phyloP scores from a whole-genome alignment of 1,139 yeast genomes.

The Wickerhamiella pararugosa region DNA sequence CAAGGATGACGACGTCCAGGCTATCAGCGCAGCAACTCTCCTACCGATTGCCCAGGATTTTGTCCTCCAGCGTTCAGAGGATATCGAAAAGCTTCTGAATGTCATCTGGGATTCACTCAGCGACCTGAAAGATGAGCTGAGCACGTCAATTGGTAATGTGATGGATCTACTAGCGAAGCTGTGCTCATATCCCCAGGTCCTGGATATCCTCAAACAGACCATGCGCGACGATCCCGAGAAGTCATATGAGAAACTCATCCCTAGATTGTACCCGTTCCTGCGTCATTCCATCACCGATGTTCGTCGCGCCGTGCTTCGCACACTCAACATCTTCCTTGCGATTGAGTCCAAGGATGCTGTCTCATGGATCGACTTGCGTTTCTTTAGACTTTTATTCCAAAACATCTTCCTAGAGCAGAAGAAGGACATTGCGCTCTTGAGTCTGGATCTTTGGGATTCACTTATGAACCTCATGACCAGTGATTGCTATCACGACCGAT shows the following conservation, averaged over 20 bases:
- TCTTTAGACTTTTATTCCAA: conserved; percentile 67
- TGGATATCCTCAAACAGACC: conserved; percentile 48
- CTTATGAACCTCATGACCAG: conserved; percentile 31
- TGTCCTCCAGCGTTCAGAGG: conserved; percentile 45
- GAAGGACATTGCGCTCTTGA: conserved; percentile 48
- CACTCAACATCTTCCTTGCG: conserved; percentile 62
- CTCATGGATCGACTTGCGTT: conserved; percentile 59
- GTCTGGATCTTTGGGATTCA: conserved; percentile 49
- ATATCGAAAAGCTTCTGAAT: conserved; percentile 48
- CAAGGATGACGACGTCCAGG: conserved; percentile 88
- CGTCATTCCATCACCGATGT: conserved; percentile 91
- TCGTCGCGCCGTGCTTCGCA: conserved; percentile 72
- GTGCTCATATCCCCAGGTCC: conserved; percentile 68
- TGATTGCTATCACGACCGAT: not conserved
- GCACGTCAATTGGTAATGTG: conserved; percentile 90
- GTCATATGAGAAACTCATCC: conserved; percentile 65
- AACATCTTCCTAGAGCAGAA: conserved; percentile 83
- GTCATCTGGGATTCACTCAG: conserved; percentile 84
- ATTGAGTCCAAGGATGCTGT: conserved; percentile 44
- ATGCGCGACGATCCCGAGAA: conserved; percentile 35
- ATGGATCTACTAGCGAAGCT: conserved; percentile 87
- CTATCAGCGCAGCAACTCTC: conserved; percentile 88
- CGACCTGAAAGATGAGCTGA: conserved; percentile 74
- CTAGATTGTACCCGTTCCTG: conserved; percentile 79
- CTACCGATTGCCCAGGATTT: conserved; percentile 81